Evolutionary conservation across 192 early-diverging fungal genomes (phyloP).

Genomic region (Oehlia diaphana): DNA sequence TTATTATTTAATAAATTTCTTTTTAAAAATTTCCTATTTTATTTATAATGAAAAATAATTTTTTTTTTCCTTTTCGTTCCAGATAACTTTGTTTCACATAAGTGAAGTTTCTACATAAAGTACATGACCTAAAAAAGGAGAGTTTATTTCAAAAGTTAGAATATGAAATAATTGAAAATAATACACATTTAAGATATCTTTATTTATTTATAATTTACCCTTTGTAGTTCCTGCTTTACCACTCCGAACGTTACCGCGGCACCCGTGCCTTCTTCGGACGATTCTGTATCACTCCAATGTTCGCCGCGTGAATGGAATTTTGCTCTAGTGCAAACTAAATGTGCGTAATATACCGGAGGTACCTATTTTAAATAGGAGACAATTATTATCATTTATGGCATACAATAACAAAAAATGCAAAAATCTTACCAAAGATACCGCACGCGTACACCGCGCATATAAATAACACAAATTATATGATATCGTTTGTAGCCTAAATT

Average conservation of each 20-base stretch:
- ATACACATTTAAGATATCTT: neutral
- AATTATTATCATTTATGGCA: neutral
- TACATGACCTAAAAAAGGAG: constrained; percentile 1
- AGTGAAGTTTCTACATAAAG: neutral
- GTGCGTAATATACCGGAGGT: constrained; percentile 93
- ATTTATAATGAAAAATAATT: too few relatives aligned
- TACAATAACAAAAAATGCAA: neutral
- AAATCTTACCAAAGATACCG: constrained; percentile 68
- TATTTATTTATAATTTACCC: constrained; percentile 17
- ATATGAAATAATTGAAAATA: neutral
- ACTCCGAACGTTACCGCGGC: constrained; percentile 27
- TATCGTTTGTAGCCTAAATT: constrained; percentile 68
- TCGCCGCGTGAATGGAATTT: constrained; percentile 80
- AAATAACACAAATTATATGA: constrained; percentile 92
- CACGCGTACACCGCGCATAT: constrained; percentile 85
- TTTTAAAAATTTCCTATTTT: too few relatives aligned
- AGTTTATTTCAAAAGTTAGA: neutral
- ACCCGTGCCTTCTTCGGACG: constrained; percentile 20
- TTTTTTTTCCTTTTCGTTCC: neutral
- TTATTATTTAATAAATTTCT: too few relatives aligned
- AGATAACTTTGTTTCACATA: neutral
- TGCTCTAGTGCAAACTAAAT: constrained; percentile 84
- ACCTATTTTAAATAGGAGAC: constrained; percentile 25
- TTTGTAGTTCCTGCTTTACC: constrained; percentile 43
- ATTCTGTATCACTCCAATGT: constrained; percentile 45